Evolutionary conservation across 2,329 filamentous ascomycete genomes (phyloP).

Genomic region (Fusarium sp.): DNA sequence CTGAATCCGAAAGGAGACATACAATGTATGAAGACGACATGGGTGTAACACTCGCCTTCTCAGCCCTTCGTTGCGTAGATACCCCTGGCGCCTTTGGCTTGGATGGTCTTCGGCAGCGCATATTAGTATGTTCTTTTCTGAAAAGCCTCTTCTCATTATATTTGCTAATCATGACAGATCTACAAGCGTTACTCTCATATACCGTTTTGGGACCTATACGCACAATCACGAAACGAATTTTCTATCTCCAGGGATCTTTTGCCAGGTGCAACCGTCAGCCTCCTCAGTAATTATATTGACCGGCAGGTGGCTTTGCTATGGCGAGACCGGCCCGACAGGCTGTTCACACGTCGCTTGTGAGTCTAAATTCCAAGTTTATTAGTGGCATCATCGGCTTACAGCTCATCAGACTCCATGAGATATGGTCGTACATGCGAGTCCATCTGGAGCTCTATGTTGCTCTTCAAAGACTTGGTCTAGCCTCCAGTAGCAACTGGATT

Average conservation of each 20-base stretch:
- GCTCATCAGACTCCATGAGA: constrained; percentile 42
- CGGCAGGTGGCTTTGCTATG: constrained; percentile 41
- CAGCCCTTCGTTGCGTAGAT: constrained; percentile 48
- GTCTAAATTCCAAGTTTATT: constrained; percentile 2
- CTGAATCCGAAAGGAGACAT: constrained; percentile 55
- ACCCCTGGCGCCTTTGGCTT: constrained; percentile 62
- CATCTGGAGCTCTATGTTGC: constrained; percentile 63
- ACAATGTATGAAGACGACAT: constrained; percentile 58
- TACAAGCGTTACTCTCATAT: constrained; percentile 61
- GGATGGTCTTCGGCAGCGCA: constrained; percentile 61
- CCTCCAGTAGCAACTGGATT: constrained; percentile 53
- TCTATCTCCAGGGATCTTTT: constrained; percentile 47
- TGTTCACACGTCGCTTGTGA: constrained; percentile 43
- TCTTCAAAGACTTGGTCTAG: constrained; percentile 61
- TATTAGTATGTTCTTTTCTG: constrained; percentile 54
- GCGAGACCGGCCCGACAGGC: constrained; percentile 36
- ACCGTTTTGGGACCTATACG: constrained; percentile 58
- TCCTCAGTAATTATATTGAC: constrained; percentile 46
- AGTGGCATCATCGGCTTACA: constrained; percentile 19
- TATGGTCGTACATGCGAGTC: constrained; percentile 55
- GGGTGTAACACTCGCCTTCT: constrained; percentile 52
- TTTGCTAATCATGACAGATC: constrained; percentile 51
- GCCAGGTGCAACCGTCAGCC: constrained; percentile 46
- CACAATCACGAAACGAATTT: constrained; percentile 41
- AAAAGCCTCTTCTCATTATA: neutral